These are phyloP conservation scores for Penicillium desertorum DNA, from an alignment of 495 filamentous ascomycete genomes.

Conservation along the genomic window DNA sequence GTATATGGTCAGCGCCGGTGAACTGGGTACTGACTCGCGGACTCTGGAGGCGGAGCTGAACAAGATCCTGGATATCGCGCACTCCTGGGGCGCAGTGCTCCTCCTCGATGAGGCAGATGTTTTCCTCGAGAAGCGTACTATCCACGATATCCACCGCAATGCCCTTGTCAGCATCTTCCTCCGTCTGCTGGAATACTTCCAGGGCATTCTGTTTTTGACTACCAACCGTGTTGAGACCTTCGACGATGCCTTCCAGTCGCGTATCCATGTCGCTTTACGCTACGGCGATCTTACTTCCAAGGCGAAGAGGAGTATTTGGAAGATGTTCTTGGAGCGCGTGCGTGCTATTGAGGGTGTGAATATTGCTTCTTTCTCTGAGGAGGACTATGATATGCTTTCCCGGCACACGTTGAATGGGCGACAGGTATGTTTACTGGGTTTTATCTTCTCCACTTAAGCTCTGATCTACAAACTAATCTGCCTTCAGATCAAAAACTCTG, in stretches of 20 bases:
- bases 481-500: conserved; percentile 82
- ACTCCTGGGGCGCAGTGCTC: conserved; percentile 81
- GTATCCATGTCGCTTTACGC: conserved; percentile 72
- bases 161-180: conserved; percentile 76
- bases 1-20: conserved; percentile 81
- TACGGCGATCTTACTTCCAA: conserved; percentile 75
- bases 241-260: conserved; percentile 65
- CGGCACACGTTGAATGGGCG: conserved; percentile 80
- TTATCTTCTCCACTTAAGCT: not conserved
- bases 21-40: conserved; percentile 77
- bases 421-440: conserved; percentile 53
- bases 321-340: conserved; percentile 75
- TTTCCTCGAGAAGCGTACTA: conserved; percentile 70
- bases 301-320: conserved; percentile 83
- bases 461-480: conserved; percentile 5
- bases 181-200: conserved; percentile 71
- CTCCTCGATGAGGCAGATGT: conserved; percentile 79
- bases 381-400: conserved; percentile 66
- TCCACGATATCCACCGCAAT: conserved; percentile 72
- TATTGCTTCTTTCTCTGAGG: conserved; percentile 62
- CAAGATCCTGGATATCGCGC: conserved; percentile 83
- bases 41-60: conserved; percentile 76
- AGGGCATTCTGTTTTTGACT: conserved; percentile 77
- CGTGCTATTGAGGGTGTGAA: conserved; percentile 61
- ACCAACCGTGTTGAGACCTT: conserved; percentile 78